Percentiles rank a stretch among this genome's conserved stretches.
phyloP scores from a whole-genome alignment of 768 basidiomycete species.

The Sistotremastrum suecicum region DNA sequence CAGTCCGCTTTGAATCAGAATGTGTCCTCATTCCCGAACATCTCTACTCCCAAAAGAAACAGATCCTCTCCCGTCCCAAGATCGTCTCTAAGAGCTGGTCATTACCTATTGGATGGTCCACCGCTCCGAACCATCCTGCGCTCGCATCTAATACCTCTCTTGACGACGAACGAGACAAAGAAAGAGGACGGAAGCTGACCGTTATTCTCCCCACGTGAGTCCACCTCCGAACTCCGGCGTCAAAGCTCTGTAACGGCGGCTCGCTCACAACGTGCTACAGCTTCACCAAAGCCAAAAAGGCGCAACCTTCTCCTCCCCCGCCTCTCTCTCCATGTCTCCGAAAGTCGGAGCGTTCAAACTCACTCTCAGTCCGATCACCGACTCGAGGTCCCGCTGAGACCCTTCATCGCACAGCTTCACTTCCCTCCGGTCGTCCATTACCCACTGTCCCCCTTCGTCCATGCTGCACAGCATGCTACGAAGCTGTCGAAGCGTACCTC shows the following conservation, averaged over 20 bases:
- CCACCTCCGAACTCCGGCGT: no score
- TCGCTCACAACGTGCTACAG: neutral
- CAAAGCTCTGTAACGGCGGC: no score
- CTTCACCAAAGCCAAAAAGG: constrained; percentile 9
- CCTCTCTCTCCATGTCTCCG: constrained; percentile 8
- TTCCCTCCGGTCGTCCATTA: neutral
- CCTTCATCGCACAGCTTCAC: neutral
- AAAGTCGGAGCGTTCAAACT: constrained; percentile 11
- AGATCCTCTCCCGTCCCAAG: constrained; percentile 21
- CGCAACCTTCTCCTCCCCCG: constrained; percentile 11
- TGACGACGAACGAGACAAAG: no score
- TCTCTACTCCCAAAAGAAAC: constrained; percentile 26
- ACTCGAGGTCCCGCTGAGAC: constrained; percentile 13
- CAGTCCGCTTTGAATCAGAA: constrained; percentile 58
- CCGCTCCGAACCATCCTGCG: no score
- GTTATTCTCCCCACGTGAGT: no score
- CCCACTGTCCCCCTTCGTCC: constrained; percentile 54
- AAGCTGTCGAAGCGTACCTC: constrained; percentile 29
- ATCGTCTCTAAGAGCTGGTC: constrained; percentile 53
- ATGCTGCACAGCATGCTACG: constrained; percentile 50
- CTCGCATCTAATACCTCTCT: no score
- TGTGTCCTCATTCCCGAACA: constrained; percentile 56
- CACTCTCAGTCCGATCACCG: constrained; percentile 23
- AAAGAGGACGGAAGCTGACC: no score
- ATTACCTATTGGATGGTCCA: constrained; percentile 39